phyloP scores from a whole-genome alignment of 345 rosid genomes.

The Aquilaria malaccensis region DNA sequence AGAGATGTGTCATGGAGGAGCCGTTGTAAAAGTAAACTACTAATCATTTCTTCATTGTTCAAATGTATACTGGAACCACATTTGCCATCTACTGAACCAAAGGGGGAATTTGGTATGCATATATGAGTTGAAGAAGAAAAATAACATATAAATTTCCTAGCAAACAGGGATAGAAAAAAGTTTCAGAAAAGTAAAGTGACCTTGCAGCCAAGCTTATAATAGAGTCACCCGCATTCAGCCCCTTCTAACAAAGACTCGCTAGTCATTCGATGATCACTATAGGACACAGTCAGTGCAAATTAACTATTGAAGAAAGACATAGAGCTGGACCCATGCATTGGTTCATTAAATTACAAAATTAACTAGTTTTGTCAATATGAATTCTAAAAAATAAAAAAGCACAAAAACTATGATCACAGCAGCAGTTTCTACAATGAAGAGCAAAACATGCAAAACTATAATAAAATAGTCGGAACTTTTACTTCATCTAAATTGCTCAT shows the following conservation, averaged over 20 bases:
- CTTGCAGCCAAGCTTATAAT: too few relatives aligned
- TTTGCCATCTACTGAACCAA: background rate
- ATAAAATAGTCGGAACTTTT: background rate
- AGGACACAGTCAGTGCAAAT: too few relatives aligned
- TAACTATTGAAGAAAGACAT: too few relatives aligned
- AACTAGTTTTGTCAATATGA: background rate
- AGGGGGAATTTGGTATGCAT: background rate
- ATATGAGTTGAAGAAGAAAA: background rate
- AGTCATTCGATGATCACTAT: too few relatives aligned
- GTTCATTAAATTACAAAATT: too few relatives aligned
- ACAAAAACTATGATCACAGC: background rate
- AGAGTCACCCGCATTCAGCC: too few relatives aligned
- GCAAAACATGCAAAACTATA: background rate
- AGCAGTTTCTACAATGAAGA: background rate
- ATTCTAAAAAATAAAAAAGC: background rate
- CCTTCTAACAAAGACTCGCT: too few relatives aligned
- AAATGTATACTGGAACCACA: background rate
- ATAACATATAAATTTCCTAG: too few relatives aligned
- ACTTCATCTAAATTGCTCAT: background rate
- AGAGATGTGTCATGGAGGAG: background rate
- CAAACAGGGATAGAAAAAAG: too few relatives aligned
- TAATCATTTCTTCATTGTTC: too few relatives aligned
- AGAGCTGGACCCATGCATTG: too few relatives aligned
- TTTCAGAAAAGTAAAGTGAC: too few relatives aligned
- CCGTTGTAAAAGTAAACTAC: background rate